A percentile compares a stretch with the other conserved stretches of the same genome.
Conservation (phyloP, 108 stramenopile species). For the Pseudonitzschia delicatissima region DNA sequence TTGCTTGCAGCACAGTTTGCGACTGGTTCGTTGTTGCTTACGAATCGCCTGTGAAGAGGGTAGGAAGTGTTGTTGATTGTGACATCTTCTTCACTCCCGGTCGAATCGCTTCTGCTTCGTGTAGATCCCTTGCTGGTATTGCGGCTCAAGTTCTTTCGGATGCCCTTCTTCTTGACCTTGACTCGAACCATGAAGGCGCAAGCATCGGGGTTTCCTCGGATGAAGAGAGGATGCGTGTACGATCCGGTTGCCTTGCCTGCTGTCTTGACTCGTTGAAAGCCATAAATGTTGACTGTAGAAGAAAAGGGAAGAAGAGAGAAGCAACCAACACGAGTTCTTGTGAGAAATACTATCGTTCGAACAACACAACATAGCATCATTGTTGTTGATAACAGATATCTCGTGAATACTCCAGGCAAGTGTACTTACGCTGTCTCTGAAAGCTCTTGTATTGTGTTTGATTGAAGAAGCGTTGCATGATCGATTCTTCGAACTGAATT, state of each 20-base stretch:
- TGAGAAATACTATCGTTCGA: neutral
- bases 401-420: too few relatives aligned
- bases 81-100: too few relatives aligned
- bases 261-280: neutral
- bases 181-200: conserved; percentile 22
- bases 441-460: conserved; percentile 55
- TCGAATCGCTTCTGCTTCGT: too few relatives aligned
- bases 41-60: too few relatives aligned
- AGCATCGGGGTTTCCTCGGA: conserved; percentile 16
- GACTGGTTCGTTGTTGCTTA: too few relatives aligned
- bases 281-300: neutral
- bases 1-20: too few relatives aligned
- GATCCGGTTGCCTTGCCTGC: conserved; percentile 7
- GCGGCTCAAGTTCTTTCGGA: neutral
- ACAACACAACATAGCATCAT: neutral
- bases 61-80: too few relatives aligned
- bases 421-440: conserved; percentile 45
- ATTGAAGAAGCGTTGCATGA: conserved; percentile 46
- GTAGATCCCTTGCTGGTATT: neutral
- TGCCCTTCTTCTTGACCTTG: conserved; percentile 5
- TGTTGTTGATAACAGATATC: too few relatives aligned
- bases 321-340: neutral
- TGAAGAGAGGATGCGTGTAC: conserved; percentile 13
- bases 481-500: conserved; percentile 41
- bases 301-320: neutral